These are phyloP conservation scores for Myxozyma monticola DNA, from an alignment of 805 yeast species.

Conservation along the genomic window DNA sequence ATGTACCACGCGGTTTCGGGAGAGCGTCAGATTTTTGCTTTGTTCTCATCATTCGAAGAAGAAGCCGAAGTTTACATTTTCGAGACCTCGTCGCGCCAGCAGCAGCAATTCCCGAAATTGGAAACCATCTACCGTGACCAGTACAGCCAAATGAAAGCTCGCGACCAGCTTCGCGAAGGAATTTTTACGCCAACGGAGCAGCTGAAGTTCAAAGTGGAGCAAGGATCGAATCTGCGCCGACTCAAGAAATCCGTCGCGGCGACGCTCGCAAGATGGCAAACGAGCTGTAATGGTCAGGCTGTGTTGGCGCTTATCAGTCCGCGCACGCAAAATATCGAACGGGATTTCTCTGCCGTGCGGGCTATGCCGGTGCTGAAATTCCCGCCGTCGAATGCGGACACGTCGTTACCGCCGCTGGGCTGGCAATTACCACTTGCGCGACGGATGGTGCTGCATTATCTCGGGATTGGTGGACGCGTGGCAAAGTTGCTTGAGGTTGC, in stretches of 20 bases:
- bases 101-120: conserved; percentile 55
- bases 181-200: conserved; percentile 54
- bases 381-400: conserved; percentile 57
- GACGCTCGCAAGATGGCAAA: conserved; percentile 4
- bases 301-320: conserved; percentile 22
- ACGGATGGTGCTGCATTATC: conserved; percentile 65
- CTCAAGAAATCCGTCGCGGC: conserved; percentile 53
- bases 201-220: conserved; percentile 55
- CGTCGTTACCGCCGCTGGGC: conserved; percentile 68
- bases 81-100: conserved; percentile 70
- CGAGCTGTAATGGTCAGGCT: conserved; percentile 20
- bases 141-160: conserved; percentile 41
- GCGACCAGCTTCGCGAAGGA: conserved; percentile 29
- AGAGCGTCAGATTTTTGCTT: conserved; percentile 70
- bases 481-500: conserved; percentile 64
- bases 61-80: conserved; percentile 54
- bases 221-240: conserved; percentile 55
- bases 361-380: conserved; percentile 59
- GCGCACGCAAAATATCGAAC: conserved; percentile 43
- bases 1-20: conserved; percentile 68
- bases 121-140: conserved; percentile 55
- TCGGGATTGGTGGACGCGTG: conserved; percentile 74
- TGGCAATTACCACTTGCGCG: conserved; percentile 75
- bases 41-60: conserved; percentile 62
- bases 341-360: conserved; percentile 48